Evolutionary conservation across 106 monocot genomes (phyloP).

Genomic region (Allium sativum): DNA sequence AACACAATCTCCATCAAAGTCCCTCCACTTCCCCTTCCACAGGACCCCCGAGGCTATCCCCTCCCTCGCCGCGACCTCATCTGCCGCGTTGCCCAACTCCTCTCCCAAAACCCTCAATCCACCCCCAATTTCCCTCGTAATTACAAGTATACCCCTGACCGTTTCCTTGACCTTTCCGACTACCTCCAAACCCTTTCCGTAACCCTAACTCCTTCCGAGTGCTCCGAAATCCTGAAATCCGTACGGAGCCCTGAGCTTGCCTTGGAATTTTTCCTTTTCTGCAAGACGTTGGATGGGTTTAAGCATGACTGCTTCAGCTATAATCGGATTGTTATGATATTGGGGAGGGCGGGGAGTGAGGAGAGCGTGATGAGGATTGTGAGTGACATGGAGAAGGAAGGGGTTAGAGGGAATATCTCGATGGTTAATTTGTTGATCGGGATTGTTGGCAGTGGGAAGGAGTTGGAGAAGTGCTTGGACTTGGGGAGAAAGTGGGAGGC

Average conservation of each 20-base stretch:
- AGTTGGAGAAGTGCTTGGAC: no score
- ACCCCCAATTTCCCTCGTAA: slow-evolving; percentile 55
- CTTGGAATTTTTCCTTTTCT: slow-evolving; percentile 70
- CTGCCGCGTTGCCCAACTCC: slow-evolving; percentile 53
- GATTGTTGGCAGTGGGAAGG: slow-evolving; percentile 29
- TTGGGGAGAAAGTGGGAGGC: slow-evolving; percentile 66
- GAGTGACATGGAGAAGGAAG: slow-evolving; percentile 66
- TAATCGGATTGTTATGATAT: slow-evolving; percentile 58
- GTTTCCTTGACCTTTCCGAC: slow-evolving; percentile 67
- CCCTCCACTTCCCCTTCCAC: slow-evolving; percentile 23
- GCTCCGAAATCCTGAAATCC: slow-evolving; percentile 72
- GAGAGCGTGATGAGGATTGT: slow-evolving; percentile 26
- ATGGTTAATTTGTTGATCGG: slow-evolving; percentile 77
- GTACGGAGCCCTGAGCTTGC: slow-evolving; percentile 18
- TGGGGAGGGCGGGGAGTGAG: slow-evolving; percentile 17
- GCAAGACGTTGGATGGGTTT: slow-evolving; percentile 42
- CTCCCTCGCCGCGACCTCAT: slow-evolving; percentile 82
- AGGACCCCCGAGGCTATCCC: slow-evolving; percentile 43
- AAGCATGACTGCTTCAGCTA: slow-evolving; percentile 86
- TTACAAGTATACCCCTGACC: slow-evolving; percentile 57
- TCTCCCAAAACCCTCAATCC: slow-evolving; percentile 19
- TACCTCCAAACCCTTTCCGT: slow-evolving; percentile 51
- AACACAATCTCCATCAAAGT: slow-evolving; percentile 49
- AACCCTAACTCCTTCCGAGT: slow-evolving; percentile 57
- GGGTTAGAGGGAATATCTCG: slow-evolving; percentile 66